Conservation (phyloP, 2,329 filamentous ascomycete genomes). For the Sarocladiaceae sp. region DNA sequence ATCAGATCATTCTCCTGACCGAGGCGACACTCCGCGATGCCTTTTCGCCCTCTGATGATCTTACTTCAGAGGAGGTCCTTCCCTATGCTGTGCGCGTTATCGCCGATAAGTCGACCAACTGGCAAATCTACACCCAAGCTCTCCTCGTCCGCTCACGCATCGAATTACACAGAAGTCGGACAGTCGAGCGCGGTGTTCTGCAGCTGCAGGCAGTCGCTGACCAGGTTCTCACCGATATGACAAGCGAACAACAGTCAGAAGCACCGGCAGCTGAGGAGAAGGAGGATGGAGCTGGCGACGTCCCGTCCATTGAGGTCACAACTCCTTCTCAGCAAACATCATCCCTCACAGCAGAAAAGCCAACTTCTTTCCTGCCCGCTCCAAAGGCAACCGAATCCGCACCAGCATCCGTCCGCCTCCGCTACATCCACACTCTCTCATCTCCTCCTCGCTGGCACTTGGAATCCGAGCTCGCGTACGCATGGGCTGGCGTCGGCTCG, state of each 20-base stretch:
- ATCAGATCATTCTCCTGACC: slow-evolving; percentile 85
- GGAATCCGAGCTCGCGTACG: slow-evolving; percentile 83
- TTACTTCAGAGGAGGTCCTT: slow-evolving; percentile 89
- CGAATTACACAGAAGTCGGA: slow-evolving; percentile 80
- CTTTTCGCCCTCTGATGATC: slow-evolving; percentile 70
- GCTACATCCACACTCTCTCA: slow-evolving; percentile 76
- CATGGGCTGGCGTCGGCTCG: slow-evolving; percentile 88
- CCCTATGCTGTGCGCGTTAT: slow-evolving; percentile 88
- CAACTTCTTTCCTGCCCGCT: slow-evolving; percentile 75
- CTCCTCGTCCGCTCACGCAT: slow-evolving; percentile 84
- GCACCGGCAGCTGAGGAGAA: slow-evolving; percentile 17
- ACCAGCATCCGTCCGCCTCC: slow-evolving; percentile 65
- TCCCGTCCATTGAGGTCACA: slow-evolving; percentile 41
- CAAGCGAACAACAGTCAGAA: slow-evolving; percentile 22
- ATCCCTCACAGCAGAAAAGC: slow-evolving; percentile 28
- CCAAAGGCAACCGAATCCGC: slow-evolving; percentile 73
- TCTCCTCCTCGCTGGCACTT: slow-evolving; percentile 90
- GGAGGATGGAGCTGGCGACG: slow-evolving; percentile 21
- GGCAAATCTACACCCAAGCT: slow-evolving; percentile 96
- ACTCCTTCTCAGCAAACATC: slow-evolving; percentile 25
- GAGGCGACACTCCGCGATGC: slow-evolving; percentile 86
- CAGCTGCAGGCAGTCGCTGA: slow-evolving; percentile 95
- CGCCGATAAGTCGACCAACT: slow-evolving; percentile 84
- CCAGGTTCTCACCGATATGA: slow-evolving; percentile 84
- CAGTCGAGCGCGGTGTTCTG: slow-evolving; percentile 79